Conservation (phyloP, 129 eudicot species). For the Erigeron canadensis region DNA sequence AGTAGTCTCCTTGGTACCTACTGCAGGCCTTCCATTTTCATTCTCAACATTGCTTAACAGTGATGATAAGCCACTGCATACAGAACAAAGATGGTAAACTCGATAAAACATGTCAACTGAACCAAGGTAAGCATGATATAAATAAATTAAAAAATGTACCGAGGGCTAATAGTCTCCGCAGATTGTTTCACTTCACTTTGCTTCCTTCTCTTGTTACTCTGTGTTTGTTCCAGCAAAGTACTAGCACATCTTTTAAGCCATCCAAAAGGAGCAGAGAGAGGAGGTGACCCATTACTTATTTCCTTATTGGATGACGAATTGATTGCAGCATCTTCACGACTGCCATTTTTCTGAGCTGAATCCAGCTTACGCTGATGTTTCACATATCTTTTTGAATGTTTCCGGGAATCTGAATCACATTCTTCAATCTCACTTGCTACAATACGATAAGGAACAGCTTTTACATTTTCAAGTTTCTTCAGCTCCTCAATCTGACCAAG, state of each 20-base stretch:
- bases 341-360: constrained; percentile 22
- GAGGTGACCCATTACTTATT: constrained; percentile 46
- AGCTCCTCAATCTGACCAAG: constrained; percentile 67
- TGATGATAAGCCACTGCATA: constrained; percentile 41
- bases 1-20: constrained; percentile 60
- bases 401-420: constrained; percentile 28
- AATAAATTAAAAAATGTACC: constrained; percentile 28
- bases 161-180: constrained; percentile 31
- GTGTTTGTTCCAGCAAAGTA: constrained; percentile 65
- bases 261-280: constrained; percentile 66
- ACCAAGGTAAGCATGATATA: neutral
- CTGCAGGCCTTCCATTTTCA: constrained; percentile 33
- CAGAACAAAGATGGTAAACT: constrained; percentile 16
- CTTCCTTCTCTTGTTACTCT: constrained; percentile 58
- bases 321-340: constrained; percentile 34
- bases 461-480: constrained; percentile 67
- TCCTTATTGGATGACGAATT: constrained; percentile 33
- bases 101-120: neutral
- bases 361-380: constrained; percentile 33
- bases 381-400: constrained; percentile 37
- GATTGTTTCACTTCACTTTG: constrained; percentile 31
- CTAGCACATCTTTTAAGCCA: constrained; percentile 90
- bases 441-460: constrained; percentile 52
- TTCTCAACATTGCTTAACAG: constrained; percentile 21
- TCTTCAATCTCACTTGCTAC: constrained; percentile 42